Base-by-base conservation (phyloP, 495 filamentous ascomycete species). In the Physcia stellaris region DNA sequence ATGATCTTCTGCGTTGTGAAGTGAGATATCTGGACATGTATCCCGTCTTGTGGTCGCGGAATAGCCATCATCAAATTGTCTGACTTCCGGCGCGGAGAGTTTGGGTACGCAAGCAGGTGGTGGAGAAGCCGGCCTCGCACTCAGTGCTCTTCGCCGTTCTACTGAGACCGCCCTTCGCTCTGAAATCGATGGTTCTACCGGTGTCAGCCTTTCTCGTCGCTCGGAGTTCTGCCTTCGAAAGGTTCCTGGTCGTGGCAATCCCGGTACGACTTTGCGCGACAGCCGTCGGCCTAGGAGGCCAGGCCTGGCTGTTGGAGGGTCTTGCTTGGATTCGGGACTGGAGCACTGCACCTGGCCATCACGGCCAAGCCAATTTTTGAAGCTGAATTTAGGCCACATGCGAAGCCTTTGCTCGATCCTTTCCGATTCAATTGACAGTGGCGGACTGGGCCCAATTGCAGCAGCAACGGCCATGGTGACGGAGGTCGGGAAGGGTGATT, bases 151-250 rank as follows among this genome's bases (percentile, higher is more conserved):
- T 43, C 74, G 70, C 42, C 79, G 75, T 58, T 85, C 83, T 45
- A 76, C 71, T 3, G 86, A 92, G 17, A 75, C 63, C 18, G 83
- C 72, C 46, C 88, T 74, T 46, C 80, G 73, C 50, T 86, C 82
- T 16, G 73, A 70, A 17, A 57, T 40, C 37, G 66, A 66, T 9
- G 72, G 69, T 5, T 74, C 62, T 20, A 71, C 57, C 19, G 81
- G 76, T 34, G 76, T 67, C 19, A 92, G 65, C 41, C 70, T 76
- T 46, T 86, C 76, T 45, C 83, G 68, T 41, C 66, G 67, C 56
- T 94, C 87, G 18, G 82, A 84, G 49, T 79, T 73, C 50, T 86
- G 84, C 49, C 86, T 70, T 55, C 77, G 80, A 57, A 87, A 84
- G 3, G 82, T 86, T 36, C 74, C 67, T 9, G 76, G 61, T 39